Evolutionary conservation across 179 eudicot genomes (phyloP), one percentile per base, ranked within the genome.

Genomic region (Spergularia azorica): DNA sequence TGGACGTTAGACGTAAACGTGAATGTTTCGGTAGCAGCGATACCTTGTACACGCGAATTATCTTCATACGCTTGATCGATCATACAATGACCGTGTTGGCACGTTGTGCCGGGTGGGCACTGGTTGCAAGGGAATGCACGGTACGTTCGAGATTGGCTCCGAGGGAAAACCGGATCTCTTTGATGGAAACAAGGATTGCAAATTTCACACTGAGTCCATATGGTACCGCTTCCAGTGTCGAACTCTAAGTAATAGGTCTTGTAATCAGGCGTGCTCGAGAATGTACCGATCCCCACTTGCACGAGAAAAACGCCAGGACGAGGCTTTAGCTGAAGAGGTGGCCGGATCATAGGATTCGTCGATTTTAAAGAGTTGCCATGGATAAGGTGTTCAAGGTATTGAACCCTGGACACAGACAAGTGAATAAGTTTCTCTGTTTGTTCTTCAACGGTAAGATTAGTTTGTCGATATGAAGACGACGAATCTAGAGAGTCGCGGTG

Each of bases 251-350:
- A 51, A 7, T 21, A 16, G 14, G 21, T 74, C 4, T 21, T 50
- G 26, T 74, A 58, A 0, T 10, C 1, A 26, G 70, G 70, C 0
- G 4, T n/a, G 4, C 18, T 8, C 10, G 51, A 5, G 20, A 74
- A 74, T 63, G 70, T 63, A 10, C 77, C 77, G 11, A 74, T 74
- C 0, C 77, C 77, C 14, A 74, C 59, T 63, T 74, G 6, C 41
- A 74, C 70, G 9, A 32, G 61, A 56, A 55, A 71, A 3, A 15
- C 17, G 15, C 10, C 15, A 4, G 36, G n/a, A 6, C 5, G 2
- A 9, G 50, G 10, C 18, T 26, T 26, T 26, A 26, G 32, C 32
- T 26, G 32, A 26, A 26, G 32, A 26, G 32, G 32, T 26, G 32
- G 32, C 32, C 32, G 32, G 32, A 26, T 26, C 32, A 26, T 26